A percentile compares a stretch with the other conserved stretches of the same genome.
phyloP scores from a whole-genome alignment of 139 green algal species.

The Chlamydomonas eustigma region DNA sequence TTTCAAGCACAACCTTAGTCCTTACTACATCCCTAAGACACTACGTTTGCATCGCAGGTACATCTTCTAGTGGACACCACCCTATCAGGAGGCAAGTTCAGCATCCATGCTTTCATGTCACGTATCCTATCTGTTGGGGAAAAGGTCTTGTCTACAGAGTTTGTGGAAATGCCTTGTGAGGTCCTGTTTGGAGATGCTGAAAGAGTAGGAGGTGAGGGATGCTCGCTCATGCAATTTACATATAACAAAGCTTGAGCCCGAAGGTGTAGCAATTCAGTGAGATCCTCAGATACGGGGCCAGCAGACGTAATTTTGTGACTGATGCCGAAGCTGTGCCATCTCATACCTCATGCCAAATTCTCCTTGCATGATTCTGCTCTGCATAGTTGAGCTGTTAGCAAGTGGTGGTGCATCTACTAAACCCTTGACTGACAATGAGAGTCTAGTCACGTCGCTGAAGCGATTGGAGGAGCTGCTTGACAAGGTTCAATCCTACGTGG shows the following conservation, averaged over 20 bases:
- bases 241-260: too few relatives aligned
- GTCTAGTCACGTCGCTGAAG: conserved; percentile 54
- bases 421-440: conserved; percentile 66
- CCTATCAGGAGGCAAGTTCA: conserved; percentile 50
- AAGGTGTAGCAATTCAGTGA: too few relatives aligned
- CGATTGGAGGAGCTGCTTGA: conserved; percentile 62
- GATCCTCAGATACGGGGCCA: too few relatives aligned
- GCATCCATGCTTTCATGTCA: conserved; percentile 68
- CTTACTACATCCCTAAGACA: too few relatives aligned
- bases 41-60: conserved; percentile 48
- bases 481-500: conserved; percentile 68
- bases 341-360: too few relatives aligned
- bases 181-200: conserved; percentile 72
- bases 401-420: conserved; percentile 16
- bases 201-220: conserved; percentile 56
- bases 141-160: conserved; percentile 74
- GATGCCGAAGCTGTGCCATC: too few relatives aligned
- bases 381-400: conserved; percentile 5
- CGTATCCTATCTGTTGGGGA: conserved; percentile 35
- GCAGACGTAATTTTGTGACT: too few relatives aligned
- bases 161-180: conserved; percentile 80
- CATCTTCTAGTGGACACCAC: conserved; percentile 85
- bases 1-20: too few relatives aligned
- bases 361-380: not conserved
- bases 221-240: not conserved